A percentile compares a stretch with the other conserved stretches of the same genome.
These are phyloP conservation scores for Podospora pseudoanserina DNA, from an alignment of 495 filamentous ascomycete species.

Conservation along the genomic window DNA sequence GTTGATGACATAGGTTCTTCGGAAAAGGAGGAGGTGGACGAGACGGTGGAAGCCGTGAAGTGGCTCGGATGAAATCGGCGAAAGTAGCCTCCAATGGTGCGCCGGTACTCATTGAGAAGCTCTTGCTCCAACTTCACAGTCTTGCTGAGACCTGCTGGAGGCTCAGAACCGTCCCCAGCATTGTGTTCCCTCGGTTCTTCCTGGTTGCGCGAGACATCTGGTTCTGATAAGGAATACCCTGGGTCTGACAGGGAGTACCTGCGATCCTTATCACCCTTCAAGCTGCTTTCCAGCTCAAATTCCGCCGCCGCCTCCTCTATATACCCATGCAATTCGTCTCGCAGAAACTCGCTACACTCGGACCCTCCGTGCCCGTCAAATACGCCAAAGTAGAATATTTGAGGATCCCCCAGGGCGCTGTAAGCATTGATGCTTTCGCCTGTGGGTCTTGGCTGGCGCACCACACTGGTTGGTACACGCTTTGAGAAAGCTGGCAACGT, in stretches of 20 bases:
- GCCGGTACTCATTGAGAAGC: slow-evolving; percentile 74
- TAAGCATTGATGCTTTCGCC: slow-evolving; percentile 62
- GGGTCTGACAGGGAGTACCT: slow-evolving; percentile 13
- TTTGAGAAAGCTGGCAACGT: slow-evolving; percentile 89
- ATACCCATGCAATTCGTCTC: slow-evolving; percentile 80
- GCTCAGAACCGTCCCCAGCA: slow-evolving; percentile 16
- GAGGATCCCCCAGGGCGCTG: slow-evolving; percentile 78
- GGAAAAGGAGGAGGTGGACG: slow-evolving; percentile 9
- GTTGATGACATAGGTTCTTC: slow-evolving; percentile 4
- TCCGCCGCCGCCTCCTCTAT: slow-evolving; percentile 72
- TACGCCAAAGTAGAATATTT: slow-evolving; percentile 94
- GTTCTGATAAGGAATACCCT: slow-evolving; percentile 13
- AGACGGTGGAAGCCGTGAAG: slow-evolving; percentile 34
- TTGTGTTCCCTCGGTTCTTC: background rate
- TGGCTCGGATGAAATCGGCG: slow-evolving; percentile 77
- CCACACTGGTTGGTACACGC: slow-evolving; percentile 67
- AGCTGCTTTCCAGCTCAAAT: slow-evolving; percentile 71
- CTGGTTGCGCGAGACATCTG: slow-evolving; percentile 1
- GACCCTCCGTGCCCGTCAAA: slow-evolving; percentile 95
- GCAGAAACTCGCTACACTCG: slow-evolving; percentile 83
- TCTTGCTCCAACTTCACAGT: slow-evolving; percentile 59
- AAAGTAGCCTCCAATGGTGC: slow-evolving; percentile 90
- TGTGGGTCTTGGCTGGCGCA: slow-evolving; percentile 37
- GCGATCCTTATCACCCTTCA: slow-evolving; percentile 38
- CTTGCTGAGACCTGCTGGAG: slow-evolving; percentile 35